A percentile compares a stretch with the other conserved stretches of the same genome.
Conservation (phyloP, 495 filamentous ascomycete genomes). For the Daldinia loculata region DNA sequence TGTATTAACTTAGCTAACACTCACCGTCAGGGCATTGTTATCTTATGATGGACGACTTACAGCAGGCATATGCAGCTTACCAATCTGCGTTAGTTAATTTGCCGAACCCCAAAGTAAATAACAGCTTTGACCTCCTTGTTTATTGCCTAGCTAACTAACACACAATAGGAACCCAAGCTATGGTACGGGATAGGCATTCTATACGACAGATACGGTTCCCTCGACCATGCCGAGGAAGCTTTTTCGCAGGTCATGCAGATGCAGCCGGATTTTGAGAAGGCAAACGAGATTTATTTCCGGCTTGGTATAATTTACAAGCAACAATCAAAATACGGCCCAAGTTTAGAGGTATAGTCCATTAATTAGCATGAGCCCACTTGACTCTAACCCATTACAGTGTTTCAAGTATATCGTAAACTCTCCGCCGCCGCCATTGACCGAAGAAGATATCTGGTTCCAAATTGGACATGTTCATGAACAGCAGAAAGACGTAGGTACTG, state of each 20-base stretch:
- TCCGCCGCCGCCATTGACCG: slow-evolving; percentile 89
- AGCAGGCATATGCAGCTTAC: slow-evolving; percentile 97
- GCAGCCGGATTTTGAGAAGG: slow-evolving; percentile 98
- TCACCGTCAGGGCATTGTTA: slow-evolving; percentile 82
- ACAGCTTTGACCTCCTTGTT: background rate
- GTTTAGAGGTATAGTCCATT: slow-evolving; percentile 76
- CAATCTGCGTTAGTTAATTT: slow-evolving; percentile 95
- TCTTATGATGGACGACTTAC: slow-evolving; percentile 98
- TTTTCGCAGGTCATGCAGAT: slow-evolving; percentile 99
- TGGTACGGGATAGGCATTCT: slow-evolving; percentile 99
- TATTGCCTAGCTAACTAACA: slow-evolving; percentile 29
- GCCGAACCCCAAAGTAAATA: slow-evolving; percentile 86
- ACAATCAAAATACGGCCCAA: slow-evolving; percentile 91
- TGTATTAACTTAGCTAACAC: slow-evolving; percentile 28
- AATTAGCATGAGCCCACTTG: slow-evolving; percentile 15
- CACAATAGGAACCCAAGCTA: slow-evolving; percentile 88
- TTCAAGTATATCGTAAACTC: slow-evolving; percentile 98
- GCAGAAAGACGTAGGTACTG: slow-evolving; percentile 88
- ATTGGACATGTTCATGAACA: slow-evolving; percentile 99
- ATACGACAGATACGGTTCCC: slow-evolving; percentile 95
- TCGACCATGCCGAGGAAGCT: slow-evolving; percentile 97
- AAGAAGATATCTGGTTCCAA: slow-evolving; percentile 99
- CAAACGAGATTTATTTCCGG: slow-evolving; percentile 98
- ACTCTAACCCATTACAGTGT: slow-evolving; percentile 67
- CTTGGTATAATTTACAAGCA: slow-evolving; percentile 99